Base-by-base conservation (phyloP, 2,329 filamentous ascomycete species). In the Blastomyces emzantsi region DNA sequence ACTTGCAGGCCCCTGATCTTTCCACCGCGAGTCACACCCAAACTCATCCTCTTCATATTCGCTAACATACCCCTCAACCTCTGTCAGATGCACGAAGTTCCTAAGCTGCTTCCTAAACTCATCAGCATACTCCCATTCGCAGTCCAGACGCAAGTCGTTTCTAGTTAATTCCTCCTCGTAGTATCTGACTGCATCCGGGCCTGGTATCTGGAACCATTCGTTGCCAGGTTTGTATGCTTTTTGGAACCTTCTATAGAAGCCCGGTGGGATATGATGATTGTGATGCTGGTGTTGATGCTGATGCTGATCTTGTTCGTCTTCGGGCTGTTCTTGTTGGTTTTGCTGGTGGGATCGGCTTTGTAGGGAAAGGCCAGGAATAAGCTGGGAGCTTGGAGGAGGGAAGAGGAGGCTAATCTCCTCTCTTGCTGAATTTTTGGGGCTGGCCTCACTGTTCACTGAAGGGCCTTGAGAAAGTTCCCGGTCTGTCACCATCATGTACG, bases 81-180 rank as follows among this genome's bases (percentile, higher is more conserved):
- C 22, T 15, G 22, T 36, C 25, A 47, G 15, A 36, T 58, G 19
- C n/a, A 52, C 47, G n/a, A 65, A n/a, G 7, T 25, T n/a, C 19
- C 43, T 55, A 55, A 65, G 30, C 54, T 64, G 59, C 47, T 43
- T 15, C 19, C 22, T 8, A 49, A 65, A 60, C 57, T 62, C 62
- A 39, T 64, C 58, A 25, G 54, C 30, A 51, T 62, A 60, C 33
- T 62, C 62, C 33, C 36, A 30, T 15, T 36, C 22, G 17, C 28
- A 11, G 33, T 64, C 64, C 17, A 62, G 45, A 17, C 49, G 19
- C n/a, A 49, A 52, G 57, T 65, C 60, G 3, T 39, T 47, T 22
- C 7, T 15, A 7, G 62, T 60, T n/a, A 65, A 36, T 7, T 60
- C 56, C 19, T 60, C 43, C 51, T 49, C 54, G 25, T 62, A 65